A percentile compares a stretch with the other conserved stretches of the same genome.
phyloP scores from a whole-genome alignment of 768 basidiomycete species.

The Boletus pseudo-olivaceus region DNA sequence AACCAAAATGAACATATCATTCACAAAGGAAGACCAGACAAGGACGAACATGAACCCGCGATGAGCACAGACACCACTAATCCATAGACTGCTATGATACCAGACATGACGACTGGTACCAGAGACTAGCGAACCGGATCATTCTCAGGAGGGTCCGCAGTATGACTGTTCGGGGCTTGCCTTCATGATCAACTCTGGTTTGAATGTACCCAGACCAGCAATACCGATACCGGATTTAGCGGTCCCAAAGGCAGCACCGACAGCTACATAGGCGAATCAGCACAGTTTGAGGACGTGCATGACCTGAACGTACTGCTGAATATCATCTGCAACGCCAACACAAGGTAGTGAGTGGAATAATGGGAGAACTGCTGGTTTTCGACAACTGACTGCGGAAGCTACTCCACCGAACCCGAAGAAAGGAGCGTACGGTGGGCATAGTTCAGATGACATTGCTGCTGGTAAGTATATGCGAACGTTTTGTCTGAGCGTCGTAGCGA shows the following conservation, averaged over 20 bases:
- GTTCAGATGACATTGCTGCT: slow-evolving; percentile 43
- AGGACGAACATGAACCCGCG: slow-evolving; percentile 55
- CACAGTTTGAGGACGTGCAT: slow-evolving; percentile 1
- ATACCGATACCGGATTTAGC: slow-evolving; percentile 97
- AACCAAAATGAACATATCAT: slow-evolving; percentile 14
- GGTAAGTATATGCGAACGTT: neutral
- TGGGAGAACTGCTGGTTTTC: neutral
- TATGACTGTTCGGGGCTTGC: slow-evolving; percentile 35
- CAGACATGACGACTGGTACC: slow-evolving; percentile 97
- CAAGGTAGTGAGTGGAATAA: slow-evolving; percentile 7
- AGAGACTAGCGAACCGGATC: slow-evolving; percentile 56
- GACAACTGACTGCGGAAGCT: slow-evolving; percentile 74
- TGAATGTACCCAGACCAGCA: slow-evolving; percentile 89
- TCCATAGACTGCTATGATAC: slow-evolving; percentile 97
- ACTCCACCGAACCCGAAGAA: slow-evolving; percentile 99
- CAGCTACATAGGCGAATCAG: slow-evolving; percentile 45
- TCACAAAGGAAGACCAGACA: neutral
- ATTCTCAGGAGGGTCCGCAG: neutral
- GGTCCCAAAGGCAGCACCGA: slow-evolving; percentile 95
- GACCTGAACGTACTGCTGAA: slow-evolving; percentile 76
- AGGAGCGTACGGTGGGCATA: slow-evolving; percentile 91
- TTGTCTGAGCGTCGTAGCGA: neutral
- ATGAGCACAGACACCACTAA: slow-evolving; percentile 95
- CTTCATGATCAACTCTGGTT: slow-evolving; percentile 98
- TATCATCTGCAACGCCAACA: slow-evolving; percentile 68